phyloP scores from a whole-genome alignment of 768 basidiomycete species.

The Dendrothele bispora region DNA sequence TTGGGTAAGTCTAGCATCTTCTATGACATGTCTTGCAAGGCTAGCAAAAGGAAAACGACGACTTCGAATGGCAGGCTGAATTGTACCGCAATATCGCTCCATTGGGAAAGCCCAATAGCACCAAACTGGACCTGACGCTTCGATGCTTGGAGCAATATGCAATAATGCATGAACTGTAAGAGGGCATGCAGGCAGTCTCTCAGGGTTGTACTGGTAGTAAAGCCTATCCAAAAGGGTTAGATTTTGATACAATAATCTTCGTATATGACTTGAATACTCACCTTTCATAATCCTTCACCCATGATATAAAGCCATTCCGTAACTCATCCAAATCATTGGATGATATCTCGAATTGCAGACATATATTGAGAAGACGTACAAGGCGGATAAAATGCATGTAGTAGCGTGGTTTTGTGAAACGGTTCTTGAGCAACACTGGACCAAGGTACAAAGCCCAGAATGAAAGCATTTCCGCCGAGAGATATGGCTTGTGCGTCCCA shows the following conservation, averaged over 20 bases:
- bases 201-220: too few relatives aligned
- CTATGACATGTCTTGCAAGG: too few relatives aligned
- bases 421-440: slow-evolving; percentile 20
- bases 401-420: slow-evolving; percentile 24
- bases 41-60: too few relatives aligned
- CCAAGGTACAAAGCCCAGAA: slow-evolving; percentile 27
- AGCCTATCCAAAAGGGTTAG: too few relatives aligned
- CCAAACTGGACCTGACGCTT: too few relatives aligned
- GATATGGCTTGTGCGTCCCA: slow-evolving; percentile 9
- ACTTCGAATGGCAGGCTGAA: not conserved
- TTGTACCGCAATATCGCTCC: too few relatives aligned
- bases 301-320: slow-evolving; percentile 17
- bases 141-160: too few relatives aligned
- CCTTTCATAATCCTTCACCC: slow-evolving; percentile 28
- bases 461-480: slow-evolving; percentile 24
- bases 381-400: slow-evolving; percentile 30
- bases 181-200: too few relatives aligned
- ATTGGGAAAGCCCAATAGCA: too few relatives aligned
- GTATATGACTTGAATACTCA: too few relatives aligned
- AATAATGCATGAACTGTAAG: too few relatives aligned
- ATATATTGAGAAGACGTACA: slow-evolving; percentile 20
- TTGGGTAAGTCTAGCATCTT: not conserved
- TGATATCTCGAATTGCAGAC: slow-evolving; percentile 24
- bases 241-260: too few relatives aligned
- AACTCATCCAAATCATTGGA: slow-evolving; percentile 13